These are phyloP conservation scores for Cyberlindnera japonica DNA, from an alignment of 805 yeast genomes.

Conservation along the genomic window DNA sequence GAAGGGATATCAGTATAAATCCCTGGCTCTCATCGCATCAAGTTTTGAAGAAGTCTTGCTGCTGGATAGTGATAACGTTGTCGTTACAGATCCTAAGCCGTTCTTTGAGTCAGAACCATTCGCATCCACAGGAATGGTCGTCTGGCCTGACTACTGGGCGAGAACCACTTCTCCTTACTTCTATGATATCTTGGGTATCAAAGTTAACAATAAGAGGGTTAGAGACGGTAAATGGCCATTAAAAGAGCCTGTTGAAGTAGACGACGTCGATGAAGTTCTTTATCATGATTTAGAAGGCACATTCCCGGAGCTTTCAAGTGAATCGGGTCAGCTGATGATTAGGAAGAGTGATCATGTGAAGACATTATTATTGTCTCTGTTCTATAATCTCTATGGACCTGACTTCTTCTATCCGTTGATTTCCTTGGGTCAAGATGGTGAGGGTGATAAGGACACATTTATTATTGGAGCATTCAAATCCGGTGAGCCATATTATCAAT, in stretches of 20 bases:
- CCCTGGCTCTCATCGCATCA: slow-evolving; percentile 69
- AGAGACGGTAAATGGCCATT: slow-evolving; percentile 25
- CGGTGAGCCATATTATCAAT: slow-evolving; percentile 44
- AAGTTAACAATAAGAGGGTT: slow-evolving; percentile 27
- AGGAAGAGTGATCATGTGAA: slow-evolving; percentile 56
- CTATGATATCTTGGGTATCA: slow-evolving; percentile 48
- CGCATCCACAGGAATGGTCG: slow-evolving; percentile 46
- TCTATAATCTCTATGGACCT: slow-evolving; percentile 68
- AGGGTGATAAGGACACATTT: slow-evolving; percentile 79
- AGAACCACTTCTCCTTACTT: slow-evolving; percentile 61
- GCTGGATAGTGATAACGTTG: slow-evolving; percentile 71
- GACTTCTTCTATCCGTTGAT: slow-evolving; percentile 61
- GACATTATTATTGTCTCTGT: slow-evolving; percentile 55
- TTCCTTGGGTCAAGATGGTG: slow-evolving; percentile 72
- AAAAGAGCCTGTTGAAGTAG: slow-evolving; percentile 7
- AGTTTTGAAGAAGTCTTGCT: slow-evolving; percentile 71
- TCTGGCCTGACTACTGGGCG: slow-evolving; percentile 80
- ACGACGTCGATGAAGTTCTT: slow-evolving; percentile 33
- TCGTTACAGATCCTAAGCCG: slow-evolving; percentile 44
- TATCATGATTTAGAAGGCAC: slow-evolving; percentile 63
- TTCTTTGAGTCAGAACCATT: slow-evolving; percentile 45
- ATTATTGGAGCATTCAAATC: slow-evolving; percentile 53
- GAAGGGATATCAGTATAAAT: slow-evolving; percentile 65
- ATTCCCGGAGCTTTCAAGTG: slow-evolving; percentile 63
- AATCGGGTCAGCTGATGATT: slow-evolving; percentile 65